Evolutionary conservation across 1,139 yeast species (phyloP).

Genomic region (Pichia norvegensis): DNA sequence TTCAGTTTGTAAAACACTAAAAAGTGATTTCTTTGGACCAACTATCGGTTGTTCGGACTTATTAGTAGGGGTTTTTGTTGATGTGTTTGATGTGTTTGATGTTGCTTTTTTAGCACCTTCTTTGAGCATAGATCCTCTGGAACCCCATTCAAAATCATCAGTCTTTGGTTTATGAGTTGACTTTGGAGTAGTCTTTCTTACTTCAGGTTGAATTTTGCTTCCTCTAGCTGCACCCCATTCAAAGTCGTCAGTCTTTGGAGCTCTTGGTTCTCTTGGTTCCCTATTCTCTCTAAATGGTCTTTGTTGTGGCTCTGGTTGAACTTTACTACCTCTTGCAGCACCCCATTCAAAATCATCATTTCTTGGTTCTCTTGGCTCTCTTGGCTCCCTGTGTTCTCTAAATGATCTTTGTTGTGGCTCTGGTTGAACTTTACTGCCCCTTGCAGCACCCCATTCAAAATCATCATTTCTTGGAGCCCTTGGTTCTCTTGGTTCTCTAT

Average conservation of each 20-base stretch:
- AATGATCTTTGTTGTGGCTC: slow-evolving; percentile 34
- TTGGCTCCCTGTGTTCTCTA: slow-evolving; percentile 24
- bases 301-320: slow-evolving; percentile 16
- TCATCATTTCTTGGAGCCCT: slow-evolving; percentile 25
- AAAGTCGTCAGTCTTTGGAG: slow-evolving; percentile 18
- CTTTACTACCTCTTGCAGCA: slow-evolving; percentile 33
- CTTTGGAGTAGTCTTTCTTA: slow-evolving; percentile 13
- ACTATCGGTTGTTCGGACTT: slow-evolving; percentile 20
- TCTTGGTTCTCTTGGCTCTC: slow-evolving; percentile 23
- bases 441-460: slow-evolving; percentile 42
- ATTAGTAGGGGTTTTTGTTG: not conserved
- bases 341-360: slow-evolving; percentile 36
- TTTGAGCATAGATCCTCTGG: slow-evolving; percentile 19
- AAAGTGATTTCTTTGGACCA: slow-evolving; percentile 40
- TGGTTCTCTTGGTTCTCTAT: slow-evolving; percentile 18
- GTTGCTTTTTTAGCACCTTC: slow-evolving; percentile 20
- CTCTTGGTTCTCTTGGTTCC: slow-evolving; percentile 30
- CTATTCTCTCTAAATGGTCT: slow-evolving; percentile 16
- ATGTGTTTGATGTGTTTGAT: slow-evolving; percentile 28
- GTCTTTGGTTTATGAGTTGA: slow-evolving; percentile 21
- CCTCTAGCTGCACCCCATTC: slow-evolving; percentile 39
- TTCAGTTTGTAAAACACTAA: slow-evolving; percentile 58
- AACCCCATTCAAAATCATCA: slow-evolving; percentile 37
- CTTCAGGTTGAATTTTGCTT: slow-evolving; percentile 25
- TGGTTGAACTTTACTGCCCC: slow-evolving; percentile 30